Evolutionary conservation across 73 alveolate species (phyloP), one percentile per base, ranked within the genome.

Genomic region (Paramecium primaurelia): DNA sequence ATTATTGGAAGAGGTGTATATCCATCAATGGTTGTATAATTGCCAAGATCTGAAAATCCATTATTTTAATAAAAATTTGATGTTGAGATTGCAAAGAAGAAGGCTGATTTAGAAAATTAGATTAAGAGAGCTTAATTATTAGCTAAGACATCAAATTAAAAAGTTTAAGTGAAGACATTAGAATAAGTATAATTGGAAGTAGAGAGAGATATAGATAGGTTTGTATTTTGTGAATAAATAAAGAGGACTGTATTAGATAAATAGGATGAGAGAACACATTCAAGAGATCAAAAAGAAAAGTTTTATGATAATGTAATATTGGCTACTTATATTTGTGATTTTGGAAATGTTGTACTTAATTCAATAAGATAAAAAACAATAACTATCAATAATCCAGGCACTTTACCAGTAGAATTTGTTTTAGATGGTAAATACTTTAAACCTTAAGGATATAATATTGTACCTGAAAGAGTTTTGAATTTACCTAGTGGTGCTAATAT

Each of bases 1-100:
- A 96, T 98, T 42, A 95, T 92, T 93, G 99, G 99, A 10, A 97
- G 94, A 34, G 99, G 99, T 36, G 97, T 95, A 59, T 98, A 97
- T 93, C 99, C 99, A 12, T 99, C 99, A 6, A 93, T 97, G 84
- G 94, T 97, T 32, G 93, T 97, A 73, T 86, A 97, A 38, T 93
- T 98, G 87, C 96, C 98, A 88, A 95, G 99, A 94, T 86, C 90
- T 9, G 99, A 97, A 26, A 99, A 97, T 69, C 99, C 95, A 60
- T 95, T 96, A 88, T 96, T 88, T 93, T 92, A 88, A 71, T 95
- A 94, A 54, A 92, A 97, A 90, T 96, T 95, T 88, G 99, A 98
- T 69, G 96, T 34, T 2, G 95, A 77, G 25, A 71, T 85, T n/a
- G 93, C 91, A 6, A 92, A 92, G 68, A 92, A 71, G 58, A 89